A percentile compares a stretch with the other conserved stretches of the same genome.
Evolutionary conservation across 23 red algal genomes (phyloP).

Genomic region (Gracilaria caudata): DNA sequence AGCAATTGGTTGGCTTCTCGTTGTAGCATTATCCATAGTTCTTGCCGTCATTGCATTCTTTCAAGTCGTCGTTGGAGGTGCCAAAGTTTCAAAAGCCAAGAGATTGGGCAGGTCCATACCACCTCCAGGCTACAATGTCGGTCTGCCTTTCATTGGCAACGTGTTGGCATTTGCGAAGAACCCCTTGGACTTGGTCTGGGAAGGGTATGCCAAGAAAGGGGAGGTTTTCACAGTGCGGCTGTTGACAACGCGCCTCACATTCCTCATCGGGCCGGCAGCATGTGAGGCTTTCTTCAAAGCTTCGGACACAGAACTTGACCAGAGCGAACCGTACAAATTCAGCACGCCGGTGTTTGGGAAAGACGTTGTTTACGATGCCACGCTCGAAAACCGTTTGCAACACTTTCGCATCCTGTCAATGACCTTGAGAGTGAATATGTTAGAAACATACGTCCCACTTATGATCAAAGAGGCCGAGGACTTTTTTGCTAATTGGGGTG

Average conservation of each 20-base stretch:
- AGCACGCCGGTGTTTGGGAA: conserved; percentile 94
- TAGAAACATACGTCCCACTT: conserved; percentile 88
- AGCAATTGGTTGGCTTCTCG: conserved; percentile 70
- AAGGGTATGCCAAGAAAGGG: conserved; percentile 78
- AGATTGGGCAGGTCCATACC: conserved; percentile 34
- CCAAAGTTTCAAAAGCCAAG: conserved; percentile 23
- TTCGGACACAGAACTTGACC: conserved; percentile 94
- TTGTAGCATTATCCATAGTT: conserved; percentile 33
- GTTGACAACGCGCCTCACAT: conserved; percentile 85
- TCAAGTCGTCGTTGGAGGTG: conserved; percentile 41
- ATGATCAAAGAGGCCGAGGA: conserved; percentile 93
- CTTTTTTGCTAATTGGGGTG: conserved; percentile 78
- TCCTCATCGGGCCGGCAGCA: conserved; percentile 84
- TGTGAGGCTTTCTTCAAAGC: conserved; percentile 90
- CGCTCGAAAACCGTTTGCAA: conserved; percentile 80
- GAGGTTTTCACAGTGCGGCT: conserved; percentile 91
- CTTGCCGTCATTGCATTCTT: conserved; percentile 53
- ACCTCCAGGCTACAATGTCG: conserved; percentile 89
- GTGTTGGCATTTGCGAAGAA: conserved; percentile 80
- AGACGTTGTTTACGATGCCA: conserved; percentile 98
- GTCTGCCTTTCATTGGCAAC: conserved; percentile 84
- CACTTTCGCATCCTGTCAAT: conserved; percentile 93
- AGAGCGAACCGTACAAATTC: conserved; percentile 92
- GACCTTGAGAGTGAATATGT: conserved; percentile 80
- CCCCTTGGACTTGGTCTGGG: conserved; percentile 83